Percentiles rank a stretch among this genome's conserved stretches.
phyloP scores from a whole-genome alignment of 2,329 filamentous ascomycete species.

The Tolypocladium ovalisporum region DNA sequence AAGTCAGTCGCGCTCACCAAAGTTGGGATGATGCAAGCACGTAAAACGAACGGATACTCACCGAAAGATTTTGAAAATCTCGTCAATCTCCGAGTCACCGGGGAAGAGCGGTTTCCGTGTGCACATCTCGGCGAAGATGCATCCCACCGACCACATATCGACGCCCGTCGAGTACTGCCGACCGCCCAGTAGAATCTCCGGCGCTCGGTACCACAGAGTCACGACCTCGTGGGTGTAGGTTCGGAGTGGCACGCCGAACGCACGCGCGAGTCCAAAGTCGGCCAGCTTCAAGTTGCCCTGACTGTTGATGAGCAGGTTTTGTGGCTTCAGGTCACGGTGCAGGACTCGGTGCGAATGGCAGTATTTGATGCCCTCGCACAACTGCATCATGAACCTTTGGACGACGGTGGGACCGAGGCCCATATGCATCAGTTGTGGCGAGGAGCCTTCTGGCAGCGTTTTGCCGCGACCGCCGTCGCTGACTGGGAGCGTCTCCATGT shows the following conservation, averaged over 20 bases:
- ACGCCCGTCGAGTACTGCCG: slow-evolving; percentile 90
- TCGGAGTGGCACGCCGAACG: slow-evolving; percentile 80
- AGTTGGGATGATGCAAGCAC: neutral
- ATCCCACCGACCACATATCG: slow-evolving; percentile 92
- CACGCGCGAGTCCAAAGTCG: slow-evolving; percentile 80
- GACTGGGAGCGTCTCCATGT: slow-evolving; percentile 84
- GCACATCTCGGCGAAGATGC: slow-evolving; percentile 95
- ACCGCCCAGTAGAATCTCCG: slow-evolving; percentile 82
- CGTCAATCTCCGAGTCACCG: slow-evolving; percentile 60
- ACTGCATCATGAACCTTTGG: slow-evolving; percentile 86
- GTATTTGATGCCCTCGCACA: slow-evolving; percentile 75
- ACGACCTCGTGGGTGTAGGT: slow-evolving; percentile 95
- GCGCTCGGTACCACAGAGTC: slow-evolving; percentile 85
- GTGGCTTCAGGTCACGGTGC: slow-evolving; percentile 81
- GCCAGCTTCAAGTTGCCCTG: slow-evolving; percentile 85
- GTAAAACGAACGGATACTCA: slow-evolving; percentile 24
- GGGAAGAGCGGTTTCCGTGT: slow-evolving; percentile 88
- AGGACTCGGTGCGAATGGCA: slow-evolving; percentile 83
- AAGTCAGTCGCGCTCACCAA: neutral
- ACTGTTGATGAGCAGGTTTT: slow-evolving; percentile 78
- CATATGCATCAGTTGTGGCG: slow-evolving; percentile 50
- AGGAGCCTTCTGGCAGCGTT: slow-evolving; percentile 68
- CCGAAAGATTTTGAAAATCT: slow-evolving; percentile 55
- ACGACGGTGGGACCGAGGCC: slow-evolving; percentile 72
- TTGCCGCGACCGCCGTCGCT: slow-evolving; percentile 78